Evolutionary conservation across 2,329 filamentous ascomycete genomes (phyloP), one percentile per base, ranked within the genome.

Genomic region (Byssoonygena ceratinophila): DNA sequence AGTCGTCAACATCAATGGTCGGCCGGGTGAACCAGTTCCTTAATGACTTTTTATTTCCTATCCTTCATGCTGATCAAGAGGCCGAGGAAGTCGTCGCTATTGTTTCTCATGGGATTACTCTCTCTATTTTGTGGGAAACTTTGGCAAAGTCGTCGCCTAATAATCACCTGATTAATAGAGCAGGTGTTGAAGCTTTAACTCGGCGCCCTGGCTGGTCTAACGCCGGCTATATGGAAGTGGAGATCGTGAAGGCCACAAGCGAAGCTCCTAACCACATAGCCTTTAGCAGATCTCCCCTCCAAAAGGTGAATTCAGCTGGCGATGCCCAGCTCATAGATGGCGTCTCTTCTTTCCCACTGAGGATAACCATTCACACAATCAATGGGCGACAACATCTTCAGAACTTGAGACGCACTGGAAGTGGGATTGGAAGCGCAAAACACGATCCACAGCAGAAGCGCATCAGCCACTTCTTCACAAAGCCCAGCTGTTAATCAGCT

Each of bases 101-200:
- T 12, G 84, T 94, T 2, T 84, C 89, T 1, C 90, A 96, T 62
- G 89, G 90, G 14, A 83, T 94, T 55, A 81, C 94, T 37, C 76
- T 95, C 1, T 80, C 80, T 1, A 76, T 80, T 29, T 67, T 95
- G 0, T 83, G 85, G 76, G 75, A 76, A 52, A 74, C 76, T 11
- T 65, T 94, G 12, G 69, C 84, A 6, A 68, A 71, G 11, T 74
- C 78, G 2, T 76, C 87, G 54, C 67, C 71, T 1, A 61, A 67
- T 11, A 67, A 66, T 44, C 74, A 68, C 56, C 67, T 81, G 5
- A 61, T 63, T 1, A 59, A 80, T 23, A 67, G 66, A 4, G 62
- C 72, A 5, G 64, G 65, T 3, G 64, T 68, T 53, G 60, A 60
- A 32, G 61, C 61, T 25, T 36, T 68, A 62, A 27, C 57, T 53